Evolutionary conservation across 1,284 basidiomycete species (phyloP).

Genomic region (Cryptococcus hybrid): DNA sequence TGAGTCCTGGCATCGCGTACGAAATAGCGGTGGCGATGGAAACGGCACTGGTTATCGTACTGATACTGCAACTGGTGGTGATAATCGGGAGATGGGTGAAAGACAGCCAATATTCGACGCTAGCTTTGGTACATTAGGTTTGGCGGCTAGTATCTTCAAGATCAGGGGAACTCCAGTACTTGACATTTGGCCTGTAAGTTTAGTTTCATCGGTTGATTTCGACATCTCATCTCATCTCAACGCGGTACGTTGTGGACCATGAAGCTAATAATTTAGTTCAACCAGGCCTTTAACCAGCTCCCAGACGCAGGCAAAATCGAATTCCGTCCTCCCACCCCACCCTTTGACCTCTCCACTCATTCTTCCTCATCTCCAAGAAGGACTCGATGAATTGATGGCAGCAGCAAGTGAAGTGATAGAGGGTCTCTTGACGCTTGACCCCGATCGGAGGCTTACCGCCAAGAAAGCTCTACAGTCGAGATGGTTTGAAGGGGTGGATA

Average conservation of each 20-base stretch:
- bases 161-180: constrained; percentile 32
- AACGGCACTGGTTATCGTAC: too few relatives aligned
- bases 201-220: too few relatives aligned
- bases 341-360: neutral
- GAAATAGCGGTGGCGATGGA: neutral
- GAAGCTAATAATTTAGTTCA: neutral
- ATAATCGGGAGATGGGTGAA: neutral
- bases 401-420: neutral
- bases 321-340: constrained; percentile 19
- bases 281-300: constrained; percentile 26
- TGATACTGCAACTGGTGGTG: neutral
- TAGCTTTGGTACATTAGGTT: constrained; percentile 38
- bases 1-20: neutral
- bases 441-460: neutral
- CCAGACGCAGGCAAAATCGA: constrained; percentile 39
- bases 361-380: neutral
- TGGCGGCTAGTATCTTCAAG: constrained; percentile 41
- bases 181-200: constrained; percentile 36
- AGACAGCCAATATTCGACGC: constrained; percentile 28
- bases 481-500: neutral
- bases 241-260: neutral
- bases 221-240: neutral
- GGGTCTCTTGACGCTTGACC: neutral
- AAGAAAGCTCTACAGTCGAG: neutral
- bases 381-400: too few relatives aligned